Evolutionary conservation across 2,329 filamentous ascomycete species (phyloP), one percentile per base, ranked within the genome.

Genomic region (Ceratocystis huliohia): DNA sequence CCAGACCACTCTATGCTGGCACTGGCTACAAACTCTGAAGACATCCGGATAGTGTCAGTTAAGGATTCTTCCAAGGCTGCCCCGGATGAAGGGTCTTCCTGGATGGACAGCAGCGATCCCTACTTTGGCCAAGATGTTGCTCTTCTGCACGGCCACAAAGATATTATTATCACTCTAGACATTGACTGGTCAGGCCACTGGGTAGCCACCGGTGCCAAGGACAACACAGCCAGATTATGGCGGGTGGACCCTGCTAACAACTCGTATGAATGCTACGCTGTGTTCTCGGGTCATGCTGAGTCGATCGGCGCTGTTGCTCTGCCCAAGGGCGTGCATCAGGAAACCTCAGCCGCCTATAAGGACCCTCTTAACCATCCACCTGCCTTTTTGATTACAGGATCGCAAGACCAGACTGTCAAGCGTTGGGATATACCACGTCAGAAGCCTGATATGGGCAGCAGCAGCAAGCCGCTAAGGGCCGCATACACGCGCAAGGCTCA

Each of bases 131-230:
- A 92, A 68, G 94, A 99, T 72, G 82, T 96, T 48, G 89, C 87
- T 1, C 79, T 94, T 28, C 80, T 99, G 1, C 90, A 89, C 73
- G 94, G 94, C 0, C 94, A 99, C 71, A 87, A 92, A 63, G 94
- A 99, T 71, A 96, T 99, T 64, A 89, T 99, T 68, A 96, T 99
- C 71, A 92, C 91, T 67, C 79, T 99, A 50, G 92, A 96, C 73
- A 86, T 91, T 2, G 94, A 99, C 76, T 96, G 91, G 91, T 97
- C 94, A 8, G 95, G 95, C 0, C 87, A 94, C 74, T 99, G 94
- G 94, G 83, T 99, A 48, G 93, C 88, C 13, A 97, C 94, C 1
- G 94, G 93, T 65, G 90, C 94, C 25, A 99, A 99, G 76, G 94
- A 99, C 74, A 99, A 97, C 73, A 94, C 89, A 2, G 94, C 93